phyloP scores from a whole-genome alignment of 306 rosid genomes.

The Lathyrus aphaca region DNA sequence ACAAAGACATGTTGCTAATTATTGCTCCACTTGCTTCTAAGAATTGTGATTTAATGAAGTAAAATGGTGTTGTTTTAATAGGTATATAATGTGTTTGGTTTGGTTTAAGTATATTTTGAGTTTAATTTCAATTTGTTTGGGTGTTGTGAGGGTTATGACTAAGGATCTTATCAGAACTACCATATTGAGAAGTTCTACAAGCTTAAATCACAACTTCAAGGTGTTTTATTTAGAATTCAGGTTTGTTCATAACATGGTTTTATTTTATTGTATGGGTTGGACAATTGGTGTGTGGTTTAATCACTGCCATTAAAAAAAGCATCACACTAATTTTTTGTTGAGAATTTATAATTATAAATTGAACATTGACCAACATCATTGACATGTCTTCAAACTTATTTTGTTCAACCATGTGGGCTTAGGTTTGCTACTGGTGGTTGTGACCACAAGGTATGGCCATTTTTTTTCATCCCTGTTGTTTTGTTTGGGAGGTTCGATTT shows the following conservation, averaged over 20 bases:
- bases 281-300: neutral
- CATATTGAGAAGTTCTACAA: too few relatives aligned
- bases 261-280: conserved; percentile 23
- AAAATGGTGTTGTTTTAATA: too few relatives aligned
- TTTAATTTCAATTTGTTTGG: too few relatives aligned
- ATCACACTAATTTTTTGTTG: conserved; percentile 9
- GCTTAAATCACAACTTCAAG: too few relatives aligned
- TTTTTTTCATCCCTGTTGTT: neutral
- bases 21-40: too few relatives aligned
- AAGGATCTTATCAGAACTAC: too few relatives aligned
- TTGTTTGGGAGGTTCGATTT: neutral
- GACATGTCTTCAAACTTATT: conserved; percentile 13
- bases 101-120: too few relatives aligned
- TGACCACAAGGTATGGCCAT: conserved; percentile 80
- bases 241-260: neutral
- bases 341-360: neutral
- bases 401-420: conserved; percentile 93
- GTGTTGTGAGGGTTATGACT: too few relatives aligned
- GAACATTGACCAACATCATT: conserved; percentile 13
- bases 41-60: too few relatives aligned
- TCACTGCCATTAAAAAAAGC: neutral
- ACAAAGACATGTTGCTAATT: too few relatives aligned
- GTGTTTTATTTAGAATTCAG: accelerated
- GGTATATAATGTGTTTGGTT: too few relatives aligned
- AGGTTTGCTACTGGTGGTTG: conserved; percentile 98